Base-by-base conservation (phyloP, 2,329 filamentous ascomycete genomes). In the Botrytis fragariae region DNA sequence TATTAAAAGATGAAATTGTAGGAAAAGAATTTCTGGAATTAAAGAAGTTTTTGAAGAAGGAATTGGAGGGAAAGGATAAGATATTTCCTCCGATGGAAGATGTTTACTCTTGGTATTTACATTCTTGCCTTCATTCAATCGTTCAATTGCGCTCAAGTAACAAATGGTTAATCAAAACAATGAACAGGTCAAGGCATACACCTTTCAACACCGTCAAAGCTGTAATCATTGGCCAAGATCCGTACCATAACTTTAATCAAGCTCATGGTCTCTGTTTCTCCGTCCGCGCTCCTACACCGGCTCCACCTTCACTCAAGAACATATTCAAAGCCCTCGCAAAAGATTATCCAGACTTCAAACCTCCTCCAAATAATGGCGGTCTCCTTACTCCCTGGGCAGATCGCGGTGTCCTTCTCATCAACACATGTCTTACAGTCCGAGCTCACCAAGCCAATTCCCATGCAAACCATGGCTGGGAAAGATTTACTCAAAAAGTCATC, bases 211-310 rank as follows among this genome's bases (percentile, higher is more conserved):
- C 87, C 22, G 95, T 98, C 82, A 97, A 97, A 83, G 92, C 93
- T 73, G 95, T 99, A 74, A 94, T 99, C 80, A 83, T 98, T 72
- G 96, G 96, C 77, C 96, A 99, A 84, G 96, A 99, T 82, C 96
- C 96, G 4, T 99, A 99, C 83, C 96, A 99, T 85, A 97, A 97
- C 82, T 83, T 90, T 82, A 97, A 97, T 83, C 96, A 99, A 86
- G 96, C 96, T 69, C 96, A 98, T 82, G 96, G 96, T 61, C 90
- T 99, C 74, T 95, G 93, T 81, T 99, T 99, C 87, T 97, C 94
- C 65, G 95, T 98, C 72, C 93, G 93, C 16, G 91, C 95, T 4
- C 96, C 96, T 0, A 97, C 94, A 0, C 89, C 89, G 6, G 94
- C 95, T 1, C 96, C 96, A 0, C 95, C 95, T 0, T 97, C 94